Percentiles rank a stretch among this genome's conserved stretches.
These are phyloP conservation scores for Mycena metata DNA, from an alignment of 768 basidiomycete species.

Conservation along the genomic window DNA sequence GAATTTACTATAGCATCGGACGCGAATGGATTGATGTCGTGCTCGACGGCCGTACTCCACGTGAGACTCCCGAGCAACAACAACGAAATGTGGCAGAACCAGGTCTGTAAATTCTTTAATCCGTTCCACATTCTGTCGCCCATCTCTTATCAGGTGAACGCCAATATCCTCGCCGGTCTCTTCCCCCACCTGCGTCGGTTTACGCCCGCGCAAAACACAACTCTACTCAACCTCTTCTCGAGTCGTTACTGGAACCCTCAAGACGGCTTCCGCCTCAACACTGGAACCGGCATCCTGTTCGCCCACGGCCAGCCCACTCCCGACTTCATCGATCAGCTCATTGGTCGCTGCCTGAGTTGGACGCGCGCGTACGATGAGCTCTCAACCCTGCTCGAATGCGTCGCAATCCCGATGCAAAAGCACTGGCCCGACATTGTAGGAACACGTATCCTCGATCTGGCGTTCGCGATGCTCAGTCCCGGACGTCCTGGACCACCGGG, in stretches of 20 bases:
- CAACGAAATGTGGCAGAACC: constrained; percentile 30
- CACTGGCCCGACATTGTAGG: constrained; percentile 29
- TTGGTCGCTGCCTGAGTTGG: constrained; percentile 30
- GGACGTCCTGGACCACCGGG: constrained; percentile 19
- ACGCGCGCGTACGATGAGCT: constrained; percentile 23
- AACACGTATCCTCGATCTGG: constrained; percentile 22
- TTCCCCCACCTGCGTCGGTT: constrained; percentile 31
- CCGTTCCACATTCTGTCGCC: not conserved
- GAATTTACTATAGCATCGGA: constrained; percentile 15
- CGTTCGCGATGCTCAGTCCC: constrained; percentile 28
- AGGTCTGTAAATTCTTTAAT: constrained; percentile 5
- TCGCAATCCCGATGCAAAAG: constrained; percentile 30
- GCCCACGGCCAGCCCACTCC: constrained; percentile 20
- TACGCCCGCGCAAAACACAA: constrained; percentile 34
- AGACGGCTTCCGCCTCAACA: constrained; percentile 25
- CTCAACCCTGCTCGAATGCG: constrained; percentile 22
- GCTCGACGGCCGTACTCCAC: constrained; percentile 30
- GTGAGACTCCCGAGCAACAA: constrained; percentile 20
- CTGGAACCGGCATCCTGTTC: constrained; percentile 25
- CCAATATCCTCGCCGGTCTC: constrained; percentile 33
- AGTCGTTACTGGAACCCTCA: constrained; percentile 8
- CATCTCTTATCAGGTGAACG: constrained; percentile 17
- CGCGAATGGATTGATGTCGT: constrained; percentile 30
- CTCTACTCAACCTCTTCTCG: constrained; percentile 31
- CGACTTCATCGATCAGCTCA: constrained; percentile 30